phyloP scores from a whole-genome alignment of 148 eudicot species.

The Dysphania ambrosioides region DNA sequence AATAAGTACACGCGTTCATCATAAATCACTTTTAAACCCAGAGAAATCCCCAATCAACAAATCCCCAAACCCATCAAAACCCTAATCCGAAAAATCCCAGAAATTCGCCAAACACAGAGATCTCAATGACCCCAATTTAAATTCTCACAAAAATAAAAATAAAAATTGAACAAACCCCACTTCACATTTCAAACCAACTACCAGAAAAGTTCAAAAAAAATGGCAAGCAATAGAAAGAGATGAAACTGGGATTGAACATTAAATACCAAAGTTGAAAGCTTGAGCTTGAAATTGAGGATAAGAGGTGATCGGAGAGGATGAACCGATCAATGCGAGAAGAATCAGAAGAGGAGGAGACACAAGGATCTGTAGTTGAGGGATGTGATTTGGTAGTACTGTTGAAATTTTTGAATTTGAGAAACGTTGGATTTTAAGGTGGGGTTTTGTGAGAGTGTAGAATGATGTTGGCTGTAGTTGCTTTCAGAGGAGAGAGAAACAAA shows the following conservation, averaged over 20 bases:
- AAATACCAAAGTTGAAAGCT: slow-evolving; percentile 42
- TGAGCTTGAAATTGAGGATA: slow-evolving; percentile 24
- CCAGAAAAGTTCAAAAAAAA: neutral
- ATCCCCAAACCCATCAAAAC: slow-evolving; percentile 9
- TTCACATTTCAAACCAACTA: slow-evolving; percentile 3
- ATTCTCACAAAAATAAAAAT: neutral
- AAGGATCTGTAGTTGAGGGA: slow-evolving; percentile 11
- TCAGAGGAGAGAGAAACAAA: slow-evolving; percentile 27
- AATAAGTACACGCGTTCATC: neutral
- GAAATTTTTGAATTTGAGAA: slow-evolving; percentile 1
- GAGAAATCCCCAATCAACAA: slow-evolving; percentile 5
- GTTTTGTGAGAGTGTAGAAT: neutral
- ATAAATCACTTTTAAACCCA: too few species aligned
- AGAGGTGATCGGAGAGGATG: slow-evolving; percentile 19
- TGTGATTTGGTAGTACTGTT: neutral
- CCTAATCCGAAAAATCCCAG: neutral
- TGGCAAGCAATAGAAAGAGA: neutral
- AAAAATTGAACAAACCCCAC: slow-evolving; percentile 8
- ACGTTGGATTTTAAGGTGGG: neutral
- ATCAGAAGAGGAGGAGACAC: slow-evolving; percentile 18
- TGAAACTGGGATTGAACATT: too few species aligned
- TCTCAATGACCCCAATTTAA: slow-evolving; percentile 27
- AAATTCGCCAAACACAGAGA: slow-evolving; percentile 9
- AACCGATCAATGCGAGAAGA: slow-evolving; percentile 15
- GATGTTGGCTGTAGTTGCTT: neutral